Evolutionary conservation across 352 stramenopile species (phyloP).

Genomic region (Globisporangium barbulae): DNA sequence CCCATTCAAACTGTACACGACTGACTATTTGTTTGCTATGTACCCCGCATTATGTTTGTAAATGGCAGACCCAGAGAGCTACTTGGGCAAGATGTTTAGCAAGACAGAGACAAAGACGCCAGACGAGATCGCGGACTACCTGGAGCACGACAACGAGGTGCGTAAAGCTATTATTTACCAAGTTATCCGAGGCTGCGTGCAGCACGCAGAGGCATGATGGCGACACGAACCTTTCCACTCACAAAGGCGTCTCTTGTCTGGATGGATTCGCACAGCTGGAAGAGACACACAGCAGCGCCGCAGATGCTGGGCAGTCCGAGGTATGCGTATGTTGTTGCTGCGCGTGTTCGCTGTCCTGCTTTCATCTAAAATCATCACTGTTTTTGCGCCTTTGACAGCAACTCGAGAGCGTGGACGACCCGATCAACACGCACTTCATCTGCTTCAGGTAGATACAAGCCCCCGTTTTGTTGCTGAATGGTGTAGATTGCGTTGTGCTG

Average conservation of each 20-base stretch:
- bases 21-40: background rate
- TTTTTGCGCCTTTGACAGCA: slow-evolving; percentile 36
- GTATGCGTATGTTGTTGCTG: slow-evolving; percentile 19
- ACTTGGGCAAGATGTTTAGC: slow-evolving; percentile 82
- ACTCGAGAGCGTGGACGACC: slow-evolving; percentile 88
- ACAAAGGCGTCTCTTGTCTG: no score
- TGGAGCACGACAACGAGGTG: slow-evolving; percentile 90
- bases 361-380: background rate
- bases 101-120: slow-evolving; percentile 78
- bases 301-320: slow-evolving; percentile 88
- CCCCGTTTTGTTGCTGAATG: no score
- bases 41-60: background rate
- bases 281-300: slow-evolving; percentile 88
- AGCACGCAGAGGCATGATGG: no score
- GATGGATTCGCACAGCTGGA: slow-evolving; percentile 60
- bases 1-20: background rate
- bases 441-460: slow-evolving; percentile 77
- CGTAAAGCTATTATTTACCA: background rate
- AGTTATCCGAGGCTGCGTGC: no score
- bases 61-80: slow-evolving; percentile 47
- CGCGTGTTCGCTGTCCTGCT: background rate
- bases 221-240: no score
- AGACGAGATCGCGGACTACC: slow-evolving; percentile 76
- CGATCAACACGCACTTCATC: slow-evolving; percentile 96
- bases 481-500: no score